phyloP scores from a whole-genome alignment of 2,329 filamentous ascomycete species.

The Biscogniauxia mediterranea region DNA sequence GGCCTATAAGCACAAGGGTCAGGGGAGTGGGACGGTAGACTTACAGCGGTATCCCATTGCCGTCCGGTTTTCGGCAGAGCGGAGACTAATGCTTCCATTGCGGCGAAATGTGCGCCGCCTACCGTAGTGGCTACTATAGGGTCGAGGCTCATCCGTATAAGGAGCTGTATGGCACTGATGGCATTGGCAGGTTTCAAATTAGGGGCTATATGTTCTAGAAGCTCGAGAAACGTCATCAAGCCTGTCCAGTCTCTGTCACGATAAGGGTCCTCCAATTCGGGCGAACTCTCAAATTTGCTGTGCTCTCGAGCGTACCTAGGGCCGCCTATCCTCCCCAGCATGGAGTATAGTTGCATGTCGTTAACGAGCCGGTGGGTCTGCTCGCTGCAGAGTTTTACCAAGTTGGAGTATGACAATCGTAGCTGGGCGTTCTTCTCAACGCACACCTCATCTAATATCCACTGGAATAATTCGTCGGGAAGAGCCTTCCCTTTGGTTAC shows the following conservation, averaged over 20 bases:
- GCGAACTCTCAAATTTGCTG: conserved; percentile 23
- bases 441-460: conserved; percentile 62
- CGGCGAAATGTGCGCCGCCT: conserved; percentile 24
- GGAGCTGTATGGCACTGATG: conserved; percentile 42
- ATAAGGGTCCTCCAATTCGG: conserved; percentile 30
- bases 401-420: conserved; percentile 57
- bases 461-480: conserved; percentile 64
- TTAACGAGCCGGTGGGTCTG: conserved; percentile 46
- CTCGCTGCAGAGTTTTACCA: conserved; percentile 46
- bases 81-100: conserved; percentile 44
- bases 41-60: conserved; percentile 44
- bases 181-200: conserved; percentile 35
- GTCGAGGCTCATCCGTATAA: conserved; percentile 57
- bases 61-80: conserved; percentile 38
- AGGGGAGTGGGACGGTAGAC: conserved; percentile 18
- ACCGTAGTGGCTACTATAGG: conserved; percentile 38
- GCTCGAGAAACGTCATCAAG: conserved; percentile 42
- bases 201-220: conserved; percentile 40
- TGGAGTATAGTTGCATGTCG: conserved; percentile 42
- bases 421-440: conserved; percentile 54
- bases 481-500: conserved; percentile 44
- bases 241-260: conserved; percentile 45
- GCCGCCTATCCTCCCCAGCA: conserved; percentile 62
- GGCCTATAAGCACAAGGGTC: no score
- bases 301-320: conserved; percentile 41